Evolutionary conservation across 108 stramenopile genomes (phyloP).

Genomic region (Nitzschia sp.): DNA sequence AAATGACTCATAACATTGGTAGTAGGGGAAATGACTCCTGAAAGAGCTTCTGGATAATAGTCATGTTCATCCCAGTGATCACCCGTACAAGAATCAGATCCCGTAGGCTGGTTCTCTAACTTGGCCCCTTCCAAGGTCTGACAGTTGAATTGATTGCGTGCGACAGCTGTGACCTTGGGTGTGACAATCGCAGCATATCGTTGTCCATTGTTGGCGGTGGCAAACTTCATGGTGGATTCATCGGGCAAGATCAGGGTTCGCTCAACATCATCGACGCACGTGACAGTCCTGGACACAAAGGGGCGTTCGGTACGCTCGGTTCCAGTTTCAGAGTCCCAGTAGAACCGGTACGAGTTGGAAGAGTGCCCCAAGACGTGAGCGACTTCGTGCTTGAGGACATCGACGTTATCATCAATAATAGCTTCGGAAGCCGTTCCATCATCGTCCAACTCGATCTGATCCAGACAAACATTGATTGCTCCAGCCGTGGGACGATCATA

Average conservation of each 20-base stretch:
- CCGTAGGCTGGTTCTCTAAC: slow-evolving; percentile 83
- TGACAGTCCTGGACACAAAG: slow-evolving; percentile 57
- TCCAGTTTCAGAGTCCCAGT: slow-evolving; percentile 77
- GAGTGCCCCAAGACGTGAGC: slow-evolving; percentile 74
- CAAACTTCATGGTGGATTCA: slow-evolving; percentile 78
- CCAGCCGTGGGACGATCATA: slow-evolving; percentile 77
- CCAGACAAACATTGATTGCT: slow-evolving; percentile 70
- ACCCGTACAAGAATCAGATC: slow-evolving; percentile 72
- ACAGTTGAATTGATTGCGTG: slow-evolving; percentile 85
- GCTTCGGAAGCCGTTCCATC: slow-evolving; percentile 55
- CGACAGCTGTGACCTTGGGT: slow-evolving; percentile 68
- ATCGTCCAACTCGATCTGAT: slow-evolving; percentile 57
- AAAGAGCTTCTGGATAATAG: slow-evolving; percentile 68
- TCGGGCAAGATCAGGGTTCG: slow-evolving; percentile 59
- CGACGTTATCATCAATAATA: slow-evolving; percentile 69
- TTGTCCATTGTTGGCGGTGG: slow-evolving; percentile 58
- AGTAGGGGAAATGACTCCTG: slow-evolving; percentile 71
- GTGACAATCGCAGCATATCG: slow-evolving; percentile 80
- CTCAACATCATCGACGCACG: slow-evolving; percentile 73
- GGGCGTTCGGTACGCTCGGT: slow-evolving; percentile 65
- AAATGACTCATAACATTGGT: slow-evolving; percentile 68
- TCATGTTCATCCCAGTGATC: slow-evolving; percentile 86
- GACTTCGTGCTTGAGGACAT: slow-evolving; percentile 70
- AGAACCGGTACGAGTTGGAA: slow-evolving; percentile 77
- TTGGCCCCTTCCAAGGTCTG: slow-evolving; percentile 67